Base-by-base conservation (phyloP, 805 yeast species). In the Ogataea trehalophila region DNA sequence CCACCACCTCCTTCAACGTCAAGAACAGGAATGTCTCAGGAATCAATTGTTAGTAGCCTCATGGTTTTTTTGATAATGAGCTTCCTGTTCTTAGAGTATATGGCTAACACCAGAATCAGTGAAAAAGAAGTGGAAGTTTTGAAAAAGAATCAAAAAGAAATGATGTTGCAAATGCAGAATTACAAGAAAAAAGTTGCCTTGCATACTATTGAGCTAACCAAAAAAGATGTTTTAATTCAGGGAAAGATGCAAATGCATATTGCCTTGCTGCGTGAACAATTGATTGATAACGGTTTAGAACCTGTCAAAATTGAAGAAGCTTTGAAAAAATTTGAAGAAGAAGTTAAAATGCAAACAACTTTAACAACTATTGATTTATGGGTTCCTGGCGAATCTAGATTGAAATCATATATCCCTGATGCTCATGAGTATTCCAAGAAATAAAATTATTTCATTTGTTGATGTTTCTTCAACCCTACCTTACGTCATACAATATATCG, bases 191-290 rank as follows among this genome's bases (percentile, higher is more conserved):
- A 76, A 58, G 68, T 76, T 43, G 83, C 79, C 44, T 53, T 75
- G 13, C 78, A 76, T 52, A 65, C 75, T n/a, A 56, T 79, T 29
- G 74, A 77, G 51, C 83, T 79, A 51, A 65, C 85, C 16, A 70
- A 71, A 45, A 73, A 70, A 13, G 68, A 67, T n/a, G 70, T 63
- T 57, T 74, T 62, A 63, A 69, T 71, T 50, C 83, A 70, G 59
- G 75, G 70, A 69, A 81, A 79, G 63, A 78, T 83, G 85, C 73
- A 77, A 5, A 66, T 83, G 59, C 92, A 85, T 58, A 73, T 85
- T 37, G 88, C 87, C 2, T 61, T 85, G 63, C 65, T 85, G 33
- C 68, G 87, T 43, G 72, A 80, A 55, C 89, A 85, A 58, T 65
- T 85, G 46, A 55, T 64, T 2, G 85, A 81, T n/a, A 57, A 62